Base-by-base conservation (phyloP, 495 filamentous ascomycete genomes). In the Talaromyces proteolyticus region DNA sequence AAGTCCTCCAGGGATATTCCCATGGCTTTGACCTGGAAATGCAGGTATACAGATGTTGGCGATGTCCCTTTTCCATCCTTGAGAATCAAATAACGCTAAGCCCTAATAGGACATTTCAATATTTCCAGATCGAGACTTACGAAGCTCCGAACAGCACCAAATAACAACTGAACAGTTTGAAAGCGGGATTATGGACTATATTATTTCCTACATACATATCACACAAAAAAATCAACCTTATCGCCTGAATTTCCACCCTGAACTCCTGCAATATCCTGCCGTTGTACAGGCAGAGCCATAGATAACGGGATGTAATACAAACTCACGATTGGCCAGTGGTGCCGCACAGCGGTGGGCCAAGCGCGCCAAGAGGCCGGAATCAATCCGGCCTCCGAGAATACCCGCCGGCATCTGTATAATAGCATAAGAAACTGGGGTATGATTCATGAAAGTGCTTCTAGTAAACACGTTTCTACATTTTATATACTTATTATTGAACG, bases 301-400 rank as follows among this genome's bases (percentile, higher is more conserved):
- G 18, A 17, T 34, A n/a, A n/a, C n/a, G 44, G 16, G 37, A 22
- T 29, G 22, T 10, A 18, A 39, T 5, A 26, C 37, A 18, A 23
- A 20, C 7, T 17, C n/a, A 36, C 25, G 47, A 41, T 49, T 49
- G 47, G 47, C 37, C 21, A 14, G 26, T 39, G 10, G 12, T 19
- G 21, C n/a, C 5, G 7, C 3, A 6, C 0, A 10, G 19, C 25
- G 40, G 47, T 21, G 47, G 14, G 19, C 57, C 18, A 22, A 36
- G 1, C 20, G 37, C 36, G 20, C 38, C 47, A 43, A 50, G 61
- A 69, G 67, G 68, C 69, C 71, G 69, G 68, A 69, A 71, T 69
- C 56, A 46, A 55, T 47, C 68, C 66, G 69, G 69, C 69, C 69
- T 70, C 70, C 70, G 70, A 49, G 49, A 57, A 57, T 73, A 72